Base-by-base conservation (phyloP, 306 rosid genomes). In the Benincasa hispida region DNA sequence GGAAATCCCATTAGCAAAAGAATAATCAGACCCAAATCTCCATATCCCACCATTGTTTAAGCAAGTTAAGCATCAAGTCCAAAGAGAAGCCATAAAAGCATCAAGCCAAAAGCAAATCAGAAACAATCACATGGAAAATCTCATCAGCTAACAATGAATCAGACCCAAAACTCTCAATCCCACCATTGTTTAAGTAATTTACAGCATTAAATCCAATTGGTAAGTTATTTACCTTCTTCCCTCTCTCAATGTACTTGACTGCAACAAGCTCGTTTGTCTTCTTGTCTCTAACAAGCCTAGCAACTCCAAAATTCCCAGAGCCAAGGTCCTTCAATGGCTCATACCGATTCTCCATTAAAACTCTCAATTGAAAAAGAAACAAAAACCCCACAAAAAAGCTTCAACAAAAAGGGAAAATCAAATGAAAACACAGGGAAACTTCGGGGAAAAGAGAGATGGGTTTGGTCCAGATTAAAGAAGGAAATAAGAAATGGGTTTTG, bases 221-320 rank as follows among this genome's bases (percentile, higher is more conserved):
- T 2, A 39, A 45, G 15, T 13, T 17, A 70, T 25, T 82, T 35
- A 93, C 99, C 96, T 87, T 92, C 76, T 84, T 65, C 34, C 97
- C 99, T 78, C 99, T 90, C 84, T 88, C 87, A 72, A 90, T 90
- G 88, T 88, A 94, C 78, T 94, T 94, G 78, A 94, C 87, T 1
- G 99, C 99, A 80, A 92, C 92, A 81, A 89, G 97, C 50, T 94
- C 93, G 51, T 74, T 87, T 1, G 97, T 92, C 17, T 69, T 89
- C 85, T 82, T 94, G 79, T 94, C 88, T 78, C 88, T 90, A 41
- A 88, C 99, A 85, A 94, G 86, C 87, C 81, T 92, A 1, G 96
- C 92, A 81, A 90, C 99, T 72, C 92, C 99, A 42, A 88, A 92
- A 80, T 88, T 88, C 55, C 99, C 99, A 3, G 93, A 86, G 81